Evolutionary conservation across 495 filamentous ascomycete genomes (phyloP), one percentile per base, ranked within the genome.

Genomic region (Aspergillus affinis): DNA sequence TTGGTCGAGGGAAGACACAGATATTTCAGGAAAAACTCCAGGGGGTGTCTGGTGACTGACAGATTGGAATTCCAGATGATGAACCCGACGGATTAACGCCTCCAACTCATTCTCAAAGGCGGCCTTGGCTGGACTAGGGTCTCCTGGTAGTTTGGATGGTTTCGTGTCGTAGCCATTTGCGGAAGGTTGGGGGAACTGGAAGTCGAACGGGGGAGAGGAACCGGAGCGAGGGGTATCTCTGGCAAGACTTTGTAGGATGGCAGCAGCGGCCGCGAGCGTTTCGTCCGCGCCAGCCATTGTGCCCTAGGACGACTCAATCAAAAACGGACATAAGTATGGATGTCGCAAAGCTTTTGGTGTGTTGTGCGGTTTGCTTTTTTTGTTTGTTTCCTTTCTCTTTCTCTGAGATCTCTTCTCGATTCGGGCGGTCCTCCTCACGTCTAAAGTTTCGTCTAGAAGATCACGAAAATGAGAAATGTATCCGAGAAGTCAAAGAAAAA

Each of bases 21-120:
- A 63, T 50, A 55, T 53, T 67, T 86, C 83, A 61, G 84, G 84
- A 46, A 88, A 85, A 27, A 84, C 86, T 68, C 84, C 85, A 57
- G 87, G 86, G 60, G 87, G 82, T 45, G 74, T 74, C 60, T 84
- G 80, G 61, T 79, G 57, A 82, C 72, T 69, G 81, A 81, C 82
- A 69, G 86, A 84, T 75, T 84, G 82, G 61, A 78, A 80, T 76
- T 92, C 88, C 56, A 93, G 80, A 58, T 82, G 81, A 63, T 88
- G 85, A 54, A 93, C 78, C 49, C 90, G 78, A 58, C 83, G 77
- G 53, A 85, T 80, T 57, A 93, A 80, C 55, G 86, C 83, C 55
- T 84, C 82, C 52, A 93, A 81, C 69, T 91, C 90, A 58, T 77
- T 77, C 72, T 92, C 89, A 51, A 93, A 82, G 49, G 80, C 79